phyloP scores from a whole-genome alignment of 2,329 filamentous ascomycete species.

The Zasmidium angulare region DNA sequence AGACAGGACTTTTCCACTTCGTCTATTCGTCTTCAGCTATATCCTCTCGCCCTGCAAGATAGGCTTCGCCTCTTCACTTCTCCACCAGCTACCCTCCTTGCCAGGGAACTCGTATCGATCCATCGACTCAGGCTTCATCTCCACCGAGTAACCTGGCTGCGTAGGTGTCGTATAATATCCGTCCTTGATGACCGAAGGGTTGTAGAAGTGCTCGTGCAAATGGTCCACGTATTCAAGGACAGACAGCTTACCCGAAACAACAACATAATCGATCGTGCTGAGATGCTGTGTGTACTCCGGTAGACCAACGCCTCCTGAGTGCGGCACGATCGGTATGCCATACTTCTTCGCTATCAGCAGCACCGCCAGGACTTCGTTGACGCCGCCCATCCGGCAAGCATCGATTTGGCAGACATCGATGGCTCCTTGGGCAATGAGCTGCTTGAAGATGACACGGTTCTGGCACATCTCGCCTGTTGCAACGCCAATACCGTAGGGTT shows the following conservation, averaged over 20 bases:
- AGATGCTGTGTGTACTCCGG: slow-evolving; percentile 94
- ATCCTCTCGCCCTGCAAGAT: slow-evolving; percentile 64
- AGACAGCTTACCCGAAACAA: slow-evolving; percentile 71
- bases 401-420: slow-evolving; percentile 90
- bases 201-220: slow-evolving; percentile 87
- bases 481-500: slow-evolving; percentile 73
- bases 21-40: slow-evolving; percentile 17
- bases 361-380: slow-evolving; percentile 91
- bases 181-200: slow-evolving; percentile 76
- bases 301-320: slow-evolving; percentile 84
- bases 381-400: slow-evolving; percentile 83
- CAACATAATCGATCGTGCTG: slow-evolving; percentile 89
- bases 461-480: slow-evolving; percentile 95
- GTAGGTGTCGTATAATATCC: slow-evolving; percentile 86
- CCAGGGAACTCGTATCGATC: slow-evolving; percentile 75
- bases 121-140: slow-evolving; percentile 91
- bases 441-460: slow-evolving; percentile 92
- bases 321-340: slow-evolving; percentile 79
- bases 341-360: slow-evolving; percentile 80
- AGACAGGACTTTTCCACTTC: no score
- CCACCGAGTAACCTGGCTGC: slow-evolving; percentile 83
- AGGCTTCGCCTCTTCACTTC: slow-evolving; percentile 70
- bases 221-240: slow-evolving; percentile 92
- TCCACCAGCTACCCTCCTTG: slow-evolving; percentile 81
- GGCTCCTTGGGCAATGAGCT: slow-evolving; percentile 74